Base-by-base conservation (phyloP, 768 basidiomycete species). In the Cytidiella melzeri region DNA sequence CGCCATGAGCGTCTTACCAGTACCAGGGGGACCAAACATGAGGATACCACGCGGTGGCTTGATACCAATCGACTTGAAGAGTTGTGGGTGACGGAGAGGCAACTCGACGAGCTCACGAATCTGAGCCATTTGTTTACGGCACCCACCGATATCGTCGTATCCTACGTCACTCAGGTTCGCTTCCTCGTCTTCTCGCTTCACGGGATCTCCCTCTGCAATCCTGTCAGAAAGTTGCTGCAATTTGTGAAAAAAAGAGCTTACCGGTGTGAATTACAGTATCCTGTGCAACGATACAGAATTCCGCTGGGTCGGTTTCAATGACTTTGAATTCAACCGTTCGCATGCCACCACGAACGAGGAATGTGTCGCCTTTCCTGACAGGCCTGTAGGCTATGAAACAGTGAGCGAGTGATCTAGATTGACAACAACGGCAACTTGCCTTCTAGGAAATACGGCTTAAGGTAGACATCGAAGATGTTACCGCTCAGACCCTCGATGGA, bases 51-150 rank as follows among this genome's bases (percentile, higher is more conserved):
- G 87, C 20, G 95, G 95, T 26, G 96, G 96, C 69, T 98, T 99
- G 80, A 99, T 99, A 81, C 96, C 96, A 65, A 99, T 99, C 21
- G 94, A 94, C 67, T 99, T 99, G 86, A 98, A 99, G 12, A 99
- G 81, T 71, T 98, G 94, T 38, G 96, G 96, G 70, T 99, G 96
- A 51, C 96, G 92, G 38, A 98, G 79, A 26, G 96, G 96, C 3
- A 99, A 77, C 69, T 99, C 96, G 56, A 98, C 96, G 34, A 99
- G 84, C 75, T 98, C 96, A 69, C 96, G 93, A 54, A 99, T 98
- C 67, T 98, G 95, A 3, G 95, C 95, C 87, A 98, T 92, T 69
- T 99, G 96, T 67, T 99, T 99, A 62, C 96, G 83, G 75, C 95
- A 97, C 37, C 96, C 96, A 73, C 96, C 96, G 58, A 99, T 94